These are phyloP conservation scores for Phlyctochytrium planicorne DNA, from an alignment of 192 early-diverging fungal genomes.

Conservation along the genomic window DNA sequence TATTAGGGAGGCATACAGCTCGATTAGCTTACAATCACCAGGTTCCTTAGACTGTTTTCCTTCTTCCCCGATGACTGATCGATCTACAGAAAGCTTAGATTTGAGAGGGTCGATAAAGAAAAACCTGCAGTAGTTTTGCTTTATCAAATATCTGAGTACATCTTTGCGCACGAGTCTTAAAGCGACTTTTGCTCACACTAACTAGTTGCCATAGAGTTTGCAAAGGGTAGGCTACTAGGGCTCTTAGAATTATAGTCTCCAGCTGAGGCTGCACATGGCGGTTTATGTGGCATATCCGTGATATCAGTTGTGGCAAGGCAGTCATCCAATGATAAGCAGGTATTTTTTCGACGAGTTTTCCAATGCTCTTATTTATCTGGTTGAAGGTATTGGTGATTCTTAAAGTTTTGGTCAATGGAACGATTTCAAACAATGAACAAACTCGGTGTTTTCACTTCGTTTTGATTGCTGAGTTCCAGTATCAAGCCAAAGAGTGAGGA, in stretches of 20 bases:
- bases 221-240: slow-evolving; percentile 73
- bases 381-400: slow-evolving; percentile 56
- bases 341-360: slow-evolving; percentile 53
- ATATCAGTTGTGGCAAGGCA: slow-evolving; percentile 83
- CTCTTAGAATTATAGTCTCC: slow-evolving; percentile 66
- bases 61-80: too few species aligned
- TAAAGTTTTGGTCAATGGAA: slow-evolving; percentile 32
- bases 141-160: slow-evolving; percentile 67
- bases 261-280: slow-evolving; percentile 62
- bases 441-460: background rate
- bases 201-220: slow-evolving; percentile 89
- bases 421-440: background rate
- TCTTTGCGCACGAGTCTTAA: slow-evolving; percentile 57
- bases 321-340: slow-evolving; percentile 75
- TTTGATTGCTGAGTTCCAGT: slow-evolving; percentile 43
- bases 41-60: background rate
- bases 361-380: slow-evolving; percentile 49
- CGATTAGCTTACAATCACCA: too few species aligned
- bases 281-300: slow-evolving; percentile 78
- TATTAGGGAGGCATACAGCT: too few species aligned
- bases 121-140: slow-evolving; percentile 41
- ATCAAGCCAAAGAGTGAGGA: slow-evolving; percentile 85
- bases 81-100: too few species aligned
- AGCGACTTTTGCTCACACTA: slow-evolving; percentile 68
- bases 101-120: too few species aligned